Conservation (phyloP, 352 stramenopile species). For the Globisporangium irregulare region DNA sequence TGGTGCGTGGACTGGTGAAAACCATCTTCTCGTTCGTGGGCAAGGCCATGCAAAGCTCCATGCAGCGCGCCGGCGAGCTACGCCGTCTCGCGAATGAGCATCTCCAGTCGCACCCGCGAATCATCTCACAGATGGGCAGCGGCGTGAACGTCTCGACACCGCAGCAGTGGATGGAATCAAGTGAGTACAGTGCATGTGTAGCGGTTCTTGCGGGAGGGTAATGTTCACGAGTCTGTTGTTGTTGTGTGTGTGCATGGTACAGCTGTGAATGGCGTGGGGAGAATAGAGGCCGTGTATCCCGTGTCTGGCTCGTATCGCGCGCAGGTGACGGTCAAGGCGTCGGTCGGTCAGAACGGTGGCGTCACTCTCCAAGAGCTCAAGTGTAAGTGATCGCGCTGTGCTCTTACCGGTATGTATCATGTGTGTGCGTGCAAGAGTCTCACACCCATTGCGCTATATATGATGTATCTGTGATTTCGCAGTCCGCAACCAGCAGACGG, state of each 20-base stretch:
- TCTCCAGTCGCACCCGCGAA: constrained; percentile 46
- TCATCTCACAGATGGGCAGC: constrained; percentile 47
- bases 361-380: constrained; percentile 59
- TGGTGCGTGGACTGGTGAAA: constrained; percentile 62
- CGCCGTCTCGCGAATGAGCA: constrained; percentile 48
- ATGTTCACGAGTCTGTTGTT: background rate
- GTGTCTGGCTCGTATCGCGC: constrained; percentile 38
- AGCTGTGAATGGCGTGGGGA: constrained; percentile 69
- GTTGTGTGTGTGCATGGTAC: constrained; percentile 2
- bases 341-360: constrained; percentile 30
- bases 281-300: constrained; percentile 63
- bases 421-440: constrained; percentile 3
- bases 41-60: constrained; percentile 56
- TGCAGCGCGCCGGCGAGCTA: constrained; percentile 57
- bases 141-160: constrained; percentile 50
- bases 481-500: constrained; percentile 58
- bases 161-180: constrained; percentile 72
- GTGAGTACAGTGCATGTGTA: constrained; percentile 28
- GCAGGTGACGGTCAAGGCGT: constrained; percentile 56
- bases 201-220: background rate
- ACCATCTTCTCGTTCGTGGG: constrained; percentile 66
- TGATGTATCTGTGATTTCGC: background rate
- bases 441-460: background rate
- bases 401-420: background rate
- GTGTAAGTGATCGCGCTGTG: constrained; percentile 32